A percentile compares a stretch with the other conserved stretches of the same genome.
These are phyloP conservation scores for Podila epigama DNA, from an alignment of 192 early-diverging fungal genomes.

Conservation along the genomic window DNA sequence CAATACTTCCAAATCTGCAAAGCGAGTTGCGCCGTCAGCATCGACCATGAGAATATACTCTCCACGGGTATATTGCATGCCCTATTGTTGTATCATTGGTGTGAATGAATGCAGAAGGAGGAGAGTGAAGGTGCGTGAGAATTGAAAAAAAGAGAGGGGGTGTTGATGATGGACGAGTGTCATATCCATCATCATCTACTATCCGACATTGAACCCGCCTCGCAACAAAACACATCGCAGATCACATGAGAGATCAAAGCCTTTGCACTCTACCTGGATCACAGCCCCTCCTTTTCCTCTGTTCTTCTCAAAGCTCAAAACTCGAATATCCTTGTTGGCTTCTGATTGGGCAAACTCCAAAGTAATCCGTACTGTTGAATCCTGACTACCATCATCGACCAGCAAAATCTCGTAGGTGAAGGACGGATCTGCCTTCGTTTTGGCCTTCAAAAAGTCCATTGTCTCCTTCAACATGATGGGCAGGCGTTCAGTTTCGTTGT, in stretches of 20 bases:
- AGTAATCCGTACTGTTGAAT: constrained; percentile 76
- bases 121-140: not conserved
- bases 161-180: not conserved
- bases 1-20: constrained; percentile 83
- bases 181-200: not conserved
- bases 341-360: constrained; percentile 69
- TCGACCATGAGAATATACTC: constrained; percentile 88
- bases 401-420: constrained; percentile 89
- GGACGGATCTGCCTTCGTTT: constrained; percentile 26
- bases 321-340: constrained; percentile 66
- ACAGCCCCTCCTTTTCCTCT: constrained; percentile 95
- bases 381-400: constrained; percentile 92
- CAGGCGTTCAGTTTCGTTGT: constrained; percentile 87
- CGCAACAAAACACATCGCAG: not conserved
- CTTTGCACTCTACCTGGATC: constrained; percentile 68
- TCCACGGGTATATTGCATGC: constrained; percentile 81
- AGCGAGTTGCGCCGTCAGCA: constrained; percentile 94
- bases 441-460: constrained; percentile 65
- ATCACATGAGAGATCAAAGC: not conserved
- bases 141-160: not conserved
- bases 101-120: too few species aligned
- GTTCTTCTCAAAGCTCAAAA: constrained; percentile 82
- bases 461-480: constrained; percentile 88
- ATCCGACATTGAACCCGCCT: not conserved
- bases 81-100: constrained; percentile 63